Evolutionary conservation across 2,329 filamentous ascomycete genomes (phyloP), one percentile per base, ranked within the genome.

Genomic region (Colletotrichum sp.): DNA sequence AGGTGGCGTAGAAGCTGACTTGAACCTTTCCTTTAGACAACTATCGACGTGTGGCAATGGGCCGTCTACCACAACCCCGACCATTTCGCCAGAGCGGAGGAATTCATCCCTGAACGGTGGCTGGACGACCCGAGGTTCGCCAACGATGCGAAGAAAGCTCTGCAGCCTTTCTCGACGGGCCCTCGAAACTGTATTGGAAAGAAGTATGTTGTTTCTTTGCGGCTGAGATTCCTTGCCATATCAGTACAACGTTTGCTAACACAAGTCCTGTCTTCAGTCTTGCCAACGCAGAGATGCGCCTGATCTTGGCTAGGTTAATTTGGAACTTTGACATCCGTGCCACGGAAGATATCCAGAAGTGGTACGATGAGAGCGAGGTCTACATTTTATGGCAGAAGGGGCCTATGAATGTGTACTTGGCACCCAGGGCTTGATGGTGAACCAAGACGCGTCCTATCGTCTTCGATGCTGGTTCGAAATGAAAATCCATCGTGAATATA

Each of bases 351-450:
- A 32, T 27, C 5, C n/a, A 9, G 11, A 30, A 44, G 16, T 71
- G 69, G 69, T 22, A n/a, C 6, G 32, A 59, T 12, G 44, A 66
- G 11, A 66, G 59, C 11, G 29, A 71, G 44, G 62, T 66, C 3
- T 71, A 66, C 6, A 22, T 66, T 11, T 30, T 66, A 13, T 71
- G 69, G 69, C 29, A 71, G 12, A 64, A 64, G 8, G 61, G 61
- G 1, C 44, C 36, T 11, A 15, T 69, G 11, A 57, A 69, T 11
- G 66, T 59, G 13, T 29, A 59, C 30, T 9, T 69, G 29, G 25
- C 29, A 22, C 66, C 66, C 5, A 44, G 64, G 8, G 15, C 16
- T 19, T 29, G 29, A 55, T 34, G 16, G 22, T 34, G 30, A 62
- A 7, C 6, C 19, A 13, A 2, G 9, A 52, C 8, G 3, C n/a